These are phyloP conservation scores for Papiliotrema nemorosa DNA, from an alignment of 1,284 basidiomycete genomes.

Conservation along the genomic window DNA sequence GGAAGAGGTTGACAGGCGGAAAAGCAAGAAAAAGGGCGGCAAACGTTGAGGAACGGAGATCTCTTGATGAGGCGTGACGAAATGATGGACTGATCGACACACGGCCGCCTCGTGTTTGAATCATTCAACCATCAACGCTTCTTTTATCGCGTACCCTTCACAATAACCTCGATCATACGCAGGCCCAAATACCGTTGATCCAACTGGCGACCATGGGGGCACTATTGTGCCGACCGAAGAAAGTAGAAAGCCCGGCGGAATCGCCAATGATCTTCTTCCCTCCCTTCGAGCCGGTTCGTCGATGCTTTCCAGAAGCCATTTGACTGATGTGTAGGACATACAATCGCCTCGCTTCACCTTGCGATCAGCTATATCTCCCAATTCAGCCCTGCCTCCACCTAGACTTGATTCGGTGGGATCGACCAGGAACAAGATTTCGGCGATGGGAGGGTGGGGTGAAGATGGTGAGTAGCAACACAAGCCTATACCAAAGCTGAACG, in stretches of 20 bases:
- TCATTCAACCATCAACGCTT: no score
- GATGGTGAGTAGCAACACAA: conserved; percentile 2
- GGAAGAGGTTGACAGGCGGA: conserved; percentile 15
- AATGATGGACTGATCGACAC: no score
- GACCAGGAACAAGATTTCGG: conserved; percentile 18
- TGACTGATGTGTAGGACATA: background rate
- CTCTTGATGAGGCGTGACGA: no score
- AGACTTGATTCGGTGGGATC: conserved; percentile 21
- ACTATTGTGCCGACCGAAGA: conserved; percentile 5
- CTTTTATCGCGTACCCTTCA: no score
- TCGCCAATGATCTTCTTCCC: background rate
- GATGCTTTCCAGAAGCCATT: background rate
- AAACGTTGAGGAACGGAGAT: no score
- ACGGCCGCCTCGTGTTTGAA: no score
- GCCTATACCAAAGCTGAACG: background rate
- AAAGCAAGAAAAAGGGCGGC: conserved; percentile 14
- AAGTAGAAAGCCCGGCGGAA: background rate
- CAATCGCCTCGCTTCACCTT: background rate
- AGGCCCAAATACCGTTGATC: no score
- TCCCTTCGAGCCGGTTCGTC: conserved; percentile 1
- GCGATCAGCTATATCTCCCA: background rate
- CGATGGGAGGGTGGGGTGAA: conserved; percentile 30
- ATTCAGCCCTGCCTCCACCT: background rate
- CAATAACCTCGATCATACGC: no score
- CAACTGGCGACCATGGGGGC: conserved; percentile 1